Evolutionary conservation across 495 filamentous ascomycete species (phyloP).

Genomic region (Daldinia bambusicola): DNA sequence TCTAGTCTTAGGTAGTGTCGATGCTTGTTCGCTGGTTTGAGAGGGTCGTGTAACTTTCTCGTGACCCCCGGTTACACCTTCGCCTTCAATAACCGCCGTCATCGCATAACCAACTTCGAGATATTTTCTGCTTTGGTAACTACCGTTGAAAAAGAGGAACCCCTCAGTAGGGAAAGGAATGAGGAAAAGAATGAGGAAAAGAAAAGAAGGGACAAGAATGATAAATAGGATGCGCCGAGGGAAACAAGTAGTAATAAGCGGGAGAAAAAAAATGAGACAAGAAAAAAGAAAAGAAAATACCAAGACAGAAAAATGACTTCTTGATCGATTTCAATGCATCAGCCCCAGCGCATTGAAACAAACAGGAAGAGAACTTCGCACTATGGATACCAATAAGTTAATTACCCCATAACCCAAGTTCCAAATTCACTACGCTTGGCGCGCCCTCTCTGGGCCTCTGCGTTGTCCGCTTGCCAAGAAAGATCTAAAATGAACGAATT

Average conservation of each 20-base stretch:
- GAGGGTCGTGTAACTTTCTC: slow-evolving; percentile 36
- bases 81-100: slow-evolving; percentile 8
- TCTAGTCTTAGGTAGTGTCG: slow-evolving; percentile 37
- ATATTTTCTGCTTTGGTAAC: not conserved
- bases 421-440: not conserved
- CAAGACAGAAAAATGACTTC: too few relatives aligned
- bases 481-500: not conserved
- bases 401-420: not conserved
- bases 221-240: slow-evolving; percentile 1
- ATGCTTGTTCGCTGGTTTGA: slow-evolving; percentile 23
- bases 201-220: not conserved
- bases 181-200: not conserved
- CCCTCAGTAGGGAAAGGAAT: not conserved
- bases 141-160: not conserved
- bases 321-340: slow-evolving; percentile 20
- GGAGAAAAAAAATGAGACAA: slow-evolving; percentile 13
- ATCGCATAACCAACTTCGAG: slow-evolving; percentile 13
- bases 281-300: too few relatives aligned
- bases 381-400: not conserved
- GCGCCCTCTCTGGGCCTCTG: not conserved
- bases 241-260: not conserved
- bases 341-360: slow-evolving; percentile 22
- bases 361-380: not conserved
- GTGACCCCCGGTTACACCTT: slow-evolving; percentile 24
- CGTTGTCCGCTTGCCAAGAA: not conserved